A percentile compares a stretch with the other conserved stretches of the same genome.
These are phyloP conservation scores for Saccharomycopsis hybrid DNA, from an alignment of 1,139 yeast genomes.

Conservation along the genomic window DNA sequence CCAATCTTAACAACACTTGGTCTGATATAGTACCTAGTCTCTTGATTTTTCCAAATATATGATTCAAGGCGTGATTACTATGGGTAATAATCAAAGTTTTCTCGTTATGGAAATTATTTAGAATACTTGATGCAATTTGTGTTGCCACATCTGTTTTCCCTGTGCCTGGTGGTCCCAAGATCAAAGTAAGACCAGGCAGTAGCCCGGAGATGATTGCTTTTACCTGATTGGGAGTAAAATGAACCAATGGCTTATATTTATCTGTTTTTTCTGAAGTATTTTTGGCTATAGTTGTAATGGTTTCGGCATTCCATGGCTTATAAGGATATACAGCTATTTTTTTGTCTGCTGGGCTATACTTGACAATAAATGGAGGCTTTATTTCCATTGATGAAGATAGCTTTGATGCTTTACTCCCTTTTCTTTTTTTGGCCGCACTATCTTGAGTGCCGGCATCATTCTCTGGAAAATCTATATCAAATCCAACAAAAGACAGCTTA, in stretches of 20 bases:
- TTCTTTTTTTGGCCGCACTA: too few species aligned
- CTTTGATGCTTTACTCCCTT: too few species aligned
- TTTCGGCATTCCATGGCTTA: too few species aligned
- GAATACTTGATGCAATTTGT: constrained; percentile 26
- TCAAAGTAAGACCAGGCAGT: constrained; percentile 32
- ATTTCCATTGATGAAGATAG: too few species aligned
- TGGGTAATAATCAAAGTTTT: constrained; percentile 25
- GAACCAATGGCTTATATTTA: neutral
- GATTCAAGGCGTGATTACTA: constrained; percentile 25
- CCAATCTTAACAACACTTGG: constrained; percentile 26
- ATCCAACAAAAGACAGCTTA: too few species aligned
- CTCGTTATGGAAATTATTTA: constrained; percentile 27
- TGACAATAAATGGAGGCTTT: too few species aligned
- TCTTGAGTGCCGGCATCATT: too few species aligned
- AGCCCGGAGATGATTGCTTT: constrained; percentile 34
- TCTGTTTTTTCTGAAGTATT: too few species aligned
- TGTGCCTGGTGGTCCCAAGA: constrained; percentile 43
- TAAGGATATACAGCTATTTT: too few species aligned
- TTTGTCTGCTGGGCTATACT: too few species aligned
- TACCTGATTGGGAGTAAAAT: constrained; percentile 26
- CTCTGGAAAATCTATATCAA: too few species aligned
- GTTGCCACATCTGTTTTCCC: constrained; percentile 35
- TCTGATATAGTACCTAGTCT: constrained; percentile 25
- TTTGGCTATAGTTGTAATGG: too few species aligned
- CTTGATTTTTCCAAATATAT: constrained; percentile 25